These are phyloP conservation scores for Butyriboletus appendiculatus DNA, from an alignment of 1,284 basidiomycete species.

Conservation along the genomic window DNA sequence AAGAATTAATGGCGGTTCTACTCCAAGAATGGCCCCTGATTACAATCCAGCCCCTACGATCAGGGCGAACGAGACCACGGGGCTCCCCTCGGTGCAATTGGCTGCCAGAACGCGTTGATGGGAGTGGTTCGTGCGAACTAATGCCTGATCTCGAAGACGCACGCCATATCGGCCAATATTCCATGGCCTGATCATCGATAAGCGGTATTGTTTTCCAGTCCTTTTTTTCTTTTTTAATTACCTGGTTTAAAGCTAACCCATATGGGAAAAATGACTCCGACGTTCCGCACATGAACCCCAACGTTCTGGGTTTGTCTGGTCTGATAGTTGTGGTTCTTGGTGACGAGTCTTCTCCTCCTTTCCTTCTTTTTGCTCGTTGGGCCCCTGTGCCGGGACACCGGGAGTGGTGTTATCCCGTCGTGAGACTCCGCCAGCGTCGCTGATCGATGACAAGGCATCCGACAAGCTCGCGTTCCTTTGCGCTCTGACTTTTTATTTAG, in stretches of 20 bases:
- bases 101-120: slow-evolving; percentile 3
- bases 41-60: slow-evolving; percentile 1
- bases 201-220: not conserved
- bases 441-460: slow-evolving; percentile 11
- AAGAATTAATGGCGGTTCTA: not conserved
- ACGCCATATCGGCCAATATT: no score
- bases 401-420: not conserved
- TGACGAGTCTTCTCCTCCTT: not conserved
- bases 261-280: slow-evolving; percentile 2
- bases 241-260: not conserved
- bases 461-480: slow-evolving; percentile 1
- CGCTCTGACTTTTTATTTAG: not conserved
- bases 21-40: slow-evolving; percentile 7
- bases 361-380: not conserved
- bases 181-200: slow-evolving; percentile 19
- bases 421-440: slow-evolving; percentile 3
- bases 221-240: not conserved
- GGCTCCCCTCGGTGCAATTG: slow-evolving; percentile 14
- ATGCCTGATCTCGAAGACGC: slow-evolving; percentile 24
- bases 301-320: not conserved
- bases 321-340: not conserved
- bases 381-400: slow-evolving; percentile 1
- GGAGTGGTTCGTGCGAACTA: slow-evolving; percentile 13
- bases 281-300: slow-evolving; percentile 1
- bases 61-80: slow-evolving; percentile 16